A percentile compares a stretch with the other conserved stretches of the same genome.
These are phyloP conservation scores for Phaeotremella skinneri DNA, from an alignment of 768 basidiomycete genomes.

Conservation along the genomic window DNA sequence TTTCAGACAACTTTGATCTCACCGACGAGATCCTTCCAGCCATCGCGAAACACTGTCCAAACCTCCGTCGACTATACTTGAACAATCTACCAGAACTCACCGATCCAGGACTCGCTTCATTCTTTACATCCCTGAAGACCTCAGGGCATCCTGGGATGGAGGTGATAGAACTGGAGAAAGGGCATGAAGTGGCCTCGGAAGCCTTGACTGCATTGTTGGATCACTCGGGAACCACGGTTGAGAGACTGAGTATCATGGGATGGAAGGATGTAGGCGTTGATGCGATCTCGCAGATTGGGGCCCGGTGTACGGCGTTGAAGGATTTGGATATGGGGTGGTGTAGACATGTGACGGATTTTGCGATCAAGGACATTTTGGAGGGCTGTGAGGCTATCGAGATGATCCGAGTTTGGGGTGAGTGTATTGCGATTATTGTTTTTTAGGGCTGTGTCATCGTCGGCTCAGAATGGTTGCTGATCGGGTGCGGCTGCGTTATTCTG, in stretches of 20 bases:
- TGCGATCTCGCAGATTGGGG: conserved; percentile 52
- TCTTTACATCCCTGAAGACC: conserved; percentile 64
- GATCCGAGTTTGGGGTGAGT: conserved; percentile 57
- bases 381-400: conserved; percentile 54
- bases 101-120: conserved; percentile 65
- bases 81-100: conserved; percentile 63
- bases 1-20: conserved; percentile 68
- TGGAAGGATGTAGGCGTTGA: conserved; percentile 65
- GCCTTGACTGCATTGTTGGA: conserved; percentile 65
- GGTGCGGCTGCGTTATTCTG: not conserved
- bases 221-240: conserved; percentile 65
- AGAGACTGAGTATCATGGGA: conserved; percentile 69
- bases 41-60: conserved; percentile 59
- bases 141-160: conserved; percentile 35
- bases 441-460: not conserved
- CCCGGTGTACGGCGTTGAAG: conserved; percentile 54
- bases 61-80: conserved; percentile 60
- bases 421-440: not conserved
- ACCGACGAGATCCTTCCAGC: conserved; percentile 58
- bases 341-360: conserved; percentile 74
- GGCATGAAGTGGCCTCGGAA: conserved; percentile 57
- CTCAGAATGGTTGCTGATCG: not conserved
- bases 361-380: conserved; percentile 67
- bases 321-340: conserved; percentile 83
- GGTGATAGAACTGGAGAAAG: conserved; percentile 64